phyloP scores from a whole-genome alignment of 345 rosid species.

The Euphorbia tirucalli region DNA sequence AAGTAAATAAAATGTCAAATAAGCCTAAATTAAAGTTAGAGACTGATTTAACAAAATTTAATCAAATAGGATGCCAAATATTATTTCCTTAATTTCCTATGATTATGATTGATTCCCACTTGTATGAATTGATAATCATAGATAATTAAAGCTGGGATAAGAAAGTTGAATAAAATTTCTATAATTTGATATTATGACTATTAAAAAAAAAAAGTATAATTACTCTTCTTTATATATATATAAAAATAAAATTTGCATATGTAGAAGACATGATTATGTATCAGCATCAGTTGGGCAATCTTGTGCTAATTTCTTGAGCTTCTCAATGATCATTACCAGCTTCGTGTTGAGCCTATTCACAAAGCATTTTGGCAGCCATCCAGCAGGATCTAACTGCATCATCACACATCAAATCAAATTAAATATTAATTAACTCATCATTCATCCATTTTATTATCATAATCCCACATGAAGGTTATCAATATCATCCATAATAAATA shows the following conservation, averaged over 20 bases:
- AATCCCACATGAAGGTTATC: neutral
- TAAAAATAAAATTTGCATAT: neutral
- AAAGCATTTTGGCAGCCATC: slow-evolving; percentile 82
- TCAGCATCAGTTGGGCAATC: slow-evolving; percentile 26
- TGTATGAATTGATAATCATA: too few species aligned
- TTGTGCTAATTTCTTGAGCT: slow-evolving; percentile 63
- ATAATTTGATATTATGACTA: slow-evolving; percentile 3
- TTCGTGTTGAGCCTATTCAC: slow-evolving; percentile 72
- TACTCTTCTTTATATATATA: neutral
- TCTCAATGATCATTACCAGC: slow-evolving; percentile 72
- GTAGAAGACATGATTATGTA: neutral
- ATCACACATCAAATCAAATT: neutral
- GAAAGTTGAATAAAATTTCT: neutral
- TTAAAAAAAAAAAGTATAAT: neutral
- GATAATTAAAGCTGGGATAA: neutral
- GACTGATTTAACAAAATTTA: too few species aligned
- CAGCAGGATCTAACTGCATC: slow-evolving; percentile 80
- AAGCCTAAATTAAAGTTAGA: too few species aligned
- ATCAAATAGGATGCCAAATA: too few species aligned
- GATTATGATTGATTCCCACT: too few species aligned
- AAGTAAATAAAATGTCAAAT: too few species aligned
- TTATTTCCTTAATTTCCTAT: too few species aligned
- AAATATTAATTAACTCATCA: neutral
- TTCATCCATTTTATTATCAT: too few species aligned
- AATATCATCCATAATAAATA: neutral